Base-by-base conservation (phyloP, 176 grass and related monocot genomes). In the Zoysia pacifica region DNA sequence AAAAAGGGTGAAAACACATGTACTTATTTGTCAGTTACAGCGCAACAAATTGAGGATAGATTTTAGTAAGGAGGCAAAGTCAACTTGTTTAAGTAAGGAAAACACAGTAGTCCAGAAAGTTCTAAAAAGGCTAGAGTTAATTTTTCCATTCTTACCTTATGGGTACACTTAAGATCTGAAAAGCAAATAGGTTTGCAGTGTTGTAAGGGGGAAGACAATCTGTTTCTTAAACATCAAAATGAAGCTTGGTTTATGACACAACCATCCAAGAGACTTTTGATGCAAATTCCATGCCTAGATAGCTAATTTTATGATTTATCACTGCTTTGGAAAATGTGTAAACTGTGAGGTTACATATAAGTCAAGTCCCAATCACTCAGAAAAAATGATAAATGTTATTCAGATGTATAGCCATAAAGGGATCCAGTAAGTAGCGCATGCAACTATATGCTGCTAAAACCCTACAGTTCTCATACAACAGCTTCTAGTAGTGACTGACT, bases 401-500 rank as follows among this genome's bases (percentile, higher is more conserved):
- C 36, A 62, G 11, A 42, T 3, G 18, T 56, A 28, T 28, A 77
- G 54, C 15, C 4, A 7, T 69, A 10, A 62, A n/a, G 42, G 58
- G 65, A 7, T 4, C 15, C 45, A 67, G 16, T 7, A 70, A 69
- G 69, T 62, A 84, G 36, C 62, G 11, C 15, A 7, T 61, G 16
- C 18, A 67, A 61, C 58, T 39, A 16, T 28, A 67, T 68, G 72
- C 20, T 43, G 42, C 53, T 56, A 60, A 76, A 76, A 52, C 36
- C 64, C 52, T 20, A 49, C 15, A 70, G 43, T 61, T 37, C 47
- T 65, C 67, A 78, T 35, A 9, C 56, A 65, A 72, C 13, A 64
- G 75, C 6, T 70, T 62, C 44, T 59, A 9, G 36, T 50, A 49
- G n/a, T 52, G 44, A 6, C 13, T 52, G 44, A 6, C 13, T 60